Percentiles rank a stretch among this genome's conserved stretches.
phyloP scores from a whole-genome alignment of 345 rosid species.

The Gossypium ekmanianum region DNA sequence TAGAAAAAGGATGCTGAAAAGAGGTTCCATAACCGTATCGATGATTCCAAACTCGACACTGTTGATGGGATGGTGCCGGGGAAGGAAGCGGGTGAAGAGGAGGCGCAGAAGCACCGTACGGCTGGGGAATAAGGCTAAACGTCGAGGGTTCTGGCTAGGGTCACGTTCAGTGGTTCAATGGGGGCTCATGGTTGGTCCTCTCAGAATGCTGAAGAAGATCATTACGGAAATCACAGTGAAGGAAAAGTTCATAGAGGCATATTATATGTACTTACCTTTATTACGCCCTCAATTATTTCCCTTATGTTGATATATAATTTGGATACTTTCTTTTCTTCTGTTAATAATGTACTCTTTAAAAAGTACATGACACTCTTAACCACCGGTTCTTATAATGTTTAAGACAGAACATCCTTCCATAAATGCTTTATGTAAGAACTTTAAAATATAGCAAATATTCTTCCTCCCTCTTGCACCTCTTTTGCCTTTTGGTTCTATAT shows the following conservation, averaged over 20 bases:
- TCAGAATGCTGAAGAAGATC: conserved; percentile 55
- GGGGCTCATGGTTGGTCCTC: conserved; percentile 51
- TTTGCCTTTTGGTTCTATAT: not conserved
- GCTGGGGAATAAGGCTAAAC: conserved; percentile 61
- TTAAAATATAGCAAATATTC: not conserved
- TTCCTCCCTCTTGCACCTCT: too few species aligned
- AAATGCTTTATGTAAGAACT: not conserved
- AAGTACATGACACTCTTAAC: not conserved
- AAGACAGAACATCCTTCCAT: not conserved
- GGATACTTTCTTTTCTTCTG: not conserved
- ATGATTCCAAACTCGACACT: conserved; percentile 32
- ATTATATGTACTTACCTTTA: conserved; percentile 54
- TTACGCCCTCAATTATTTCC: conserved; percentile 79
- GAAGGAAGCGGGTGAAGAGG: conserved; percentile 45
- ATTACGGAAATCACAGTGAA: conserved; percentile 52
- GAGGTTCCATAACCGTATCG: conserved; percentile 23
- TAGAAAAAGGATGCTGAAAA: conserved; percentile 23
- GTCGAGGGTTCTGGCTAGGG: conserved; percentile 60
- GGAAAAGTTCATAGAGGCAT: conserved; percentile 39
- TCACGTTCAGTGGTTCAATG: conserved; percentile 64
- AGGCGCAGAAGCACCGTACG: conserved; percentile 45
- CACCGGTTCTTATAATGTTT: not conserved
- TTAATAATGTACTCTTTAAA: not conserved
- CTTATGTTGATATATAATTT: conserved; percentile 43
- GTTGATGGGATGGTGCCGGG: conserved; percentile 44